Evolutionary conservation across 371 early-diverging fungal genomes (phyloP).

Genomic region (Mortierella sp.): DNA sequence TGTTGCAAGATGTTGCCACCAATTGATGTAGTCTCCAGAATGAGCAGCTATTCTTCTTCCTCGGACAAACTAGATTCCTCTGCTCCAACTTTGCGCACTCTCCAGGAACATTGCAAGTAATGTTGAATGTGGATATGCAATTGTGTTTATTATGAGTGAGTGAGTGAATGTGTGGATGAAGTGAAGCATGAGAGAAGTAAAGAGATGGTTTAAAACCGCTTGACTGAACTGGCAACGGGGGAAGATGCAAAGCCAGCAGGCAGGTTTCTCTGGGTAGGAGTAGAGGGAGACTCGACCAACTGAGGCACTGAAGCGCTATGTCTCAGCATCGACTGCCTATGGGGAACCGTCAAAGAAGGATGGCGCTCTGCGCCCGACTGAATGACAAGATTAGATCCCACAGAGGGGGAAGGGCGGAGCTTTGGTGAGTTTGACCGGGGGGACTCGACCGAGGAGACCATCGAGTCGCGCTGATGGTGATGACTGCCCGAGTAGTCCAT

Average conservation of each 20-base stretch:
- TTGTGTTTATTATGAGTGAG: neutral
- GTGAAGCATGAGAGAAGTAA: neutral
- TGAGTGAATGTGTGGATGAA: neutral
- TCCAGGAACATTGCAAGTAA: too few species aligned
- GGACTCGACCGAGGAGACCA: neutral
- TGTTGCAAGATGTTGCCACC: too few species aligned
- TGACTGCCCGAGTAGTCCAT: conserved; percentile 11
- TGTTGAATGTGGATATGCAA: neutral
- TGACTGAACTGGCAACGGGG: conserved; percentile 15
- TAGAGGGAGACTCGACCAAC: conserved; percentile 9
- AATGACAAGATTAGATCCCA: conserved; percentile 12
- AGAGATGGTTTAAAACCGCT: neutral
- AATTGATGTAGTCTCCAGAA: neutral
- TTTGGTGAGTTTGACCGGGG: neutral
- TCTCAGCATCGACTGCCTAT: conserved; percentile 24
- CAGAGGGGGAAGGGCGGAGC: neutral
- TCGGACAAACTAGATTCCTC: neutral
- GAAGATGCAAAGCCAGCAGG: conserved; percentile 38
- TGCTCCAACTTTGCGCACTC: too few species aligned
- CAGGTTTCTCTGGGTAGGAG: conserved; percentile 20
- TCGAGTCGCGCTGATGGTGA: neutral
- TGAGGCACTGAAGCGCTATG: conserved; percentile 40
- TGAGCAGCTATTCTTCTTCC: too few species aligned
- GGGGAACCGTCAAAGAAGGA: conserved; percentile 25
- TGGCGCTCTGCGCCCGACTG: conserved; percentile 31